Evolutionary conservation across 1,284 basidiomycete genomes (phyloP).

Genomic region (Pseudozyma flocculosa): DNA sequence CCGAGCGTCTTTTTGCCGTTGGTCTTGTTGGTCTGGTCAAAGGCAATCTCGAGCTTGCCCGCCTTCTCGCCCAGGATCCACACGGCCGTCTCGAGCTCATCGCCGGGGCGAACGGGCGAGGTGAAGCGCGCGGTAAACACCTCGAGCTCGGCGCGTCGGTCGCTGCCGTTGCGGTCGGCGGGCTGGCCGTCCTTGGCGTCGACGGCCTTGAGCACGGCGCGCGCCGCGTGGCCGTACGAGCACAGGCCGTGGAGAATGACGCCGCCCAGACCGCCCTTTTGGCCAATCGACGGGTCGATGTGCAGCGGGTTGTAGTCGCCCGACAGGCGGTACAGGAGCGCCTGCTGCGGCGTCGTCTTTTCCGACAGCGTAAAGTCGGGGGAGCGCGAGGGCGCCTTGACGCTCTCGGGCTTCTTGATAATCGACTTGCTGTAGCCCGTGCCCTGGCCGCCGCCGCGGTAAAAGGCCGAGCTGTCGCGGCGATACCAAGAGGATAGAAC

Average conservation of each 20-base stretch:
- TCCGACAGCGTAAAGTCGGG: slow-evolving; percentile 35
- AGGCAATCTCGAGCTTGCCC: slow-evolving; percentile 36
- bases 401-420: slow-evolving; percentile 20
- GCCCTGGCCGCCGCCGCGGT: slow-evolving; percentile 47
- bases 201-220: slow-evolving; percentile 42
- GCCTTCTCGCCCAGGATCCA: slow-evolving; percentile 40
- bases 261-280: slow-evolving; percentile 41
- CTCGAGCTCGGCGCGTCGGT: slow-evolving; percentile 17
- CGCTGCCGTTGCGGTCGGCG: slow-evolving; percentile 10
- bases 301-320: slow-evolving; percentile 52
- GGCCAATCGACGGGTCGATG: slow-evolving; percentile 44
- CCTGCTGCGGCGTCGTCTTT: slow-evolving; percentile 34
- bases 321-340: slow-evolving; percentile 44
- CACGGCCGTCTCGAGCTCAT: slow-evolving; percentile 43
- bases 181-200: slow-evolving; percentile 35
- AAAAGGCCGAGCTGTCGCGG: slow-evolving; percentile 23
- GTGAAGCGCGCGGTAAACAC: slow-evolving; percentile 46
- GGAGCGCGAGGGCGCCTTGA: slow-evolving; percentile 28
- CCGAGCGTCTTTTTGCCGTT: slow-evolving; percentile 48
- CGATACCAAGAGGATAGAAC: background rate
- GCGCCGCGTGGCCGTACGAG: slow-evolving; percentile 42
- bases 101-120: slow-evolving; percentile 44
- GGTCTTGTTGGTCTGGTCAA: slow-evolving; percentile 39
- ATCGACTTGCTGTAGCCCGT: slow-evolving; percentile 40
- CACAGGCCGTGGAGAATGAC: slow-evolving; percentile 53